Conservation (phyloP, 352 stramenopile genomes). For the Phytophthora pseudosyringae region DNA sequence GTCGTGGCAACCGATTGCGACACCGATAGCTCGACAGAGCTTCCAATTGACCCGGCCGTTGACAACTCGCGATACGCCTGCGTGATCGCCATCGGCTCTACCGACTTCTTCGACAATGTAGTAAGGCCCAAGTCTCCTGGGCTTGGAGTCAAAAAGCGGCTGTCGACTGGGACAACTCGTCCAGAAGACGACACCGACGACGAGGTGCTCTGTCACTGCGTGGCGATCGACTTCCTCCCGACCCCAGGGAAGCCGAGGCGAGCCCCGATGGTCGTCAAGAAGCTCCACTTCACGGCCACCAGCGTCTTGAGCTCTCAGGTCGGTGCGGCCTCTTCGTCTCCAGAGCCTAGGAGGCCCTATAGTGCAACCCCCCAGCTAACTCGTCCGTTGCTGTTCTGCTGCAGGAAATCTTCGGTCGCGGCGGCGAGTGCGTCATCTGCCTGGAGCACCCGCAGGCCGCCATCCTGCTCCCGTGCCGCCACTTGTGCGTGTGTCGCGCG, state of each 20-base stretch:
- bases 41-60: background rate
- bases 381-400: background rate
- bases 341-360: background rate
- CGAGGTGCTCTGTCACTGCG: constrained; percentile 50
- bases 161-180: background rate
- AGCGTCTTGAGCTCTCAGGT: constrained; percentile 53
- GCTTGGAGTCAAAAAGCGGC: background rate
- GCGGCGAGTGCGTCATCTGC: constrained; percentile 72
- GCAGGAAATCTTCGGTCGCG: constrained; percentile 66
- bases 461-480: constrained; percentile 67
- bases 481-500: constrained; percentile 66
- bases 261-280: constrained; percentile 53
- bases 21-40: background rate
- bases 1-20: constrained; percentile 31
- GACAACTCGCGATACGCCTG: constrained; percentile 36
- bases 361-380: background rate
- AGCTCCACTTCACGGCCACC: constrained; percentile 48
- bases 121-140: background rate
- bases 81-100: constrained; percentile 37
- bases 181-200: constrained; percentile 23
- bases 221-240: constrained; percentile 68
- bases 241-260: constrained; percentile 39
- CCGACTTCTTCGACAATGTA: constrained; percentile 12
- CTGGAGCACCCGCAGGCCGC: constrained; percentile 49
- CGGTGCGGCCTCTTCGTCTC: background rate